A percentile compares a stretch with the other conserved stretches of the same genome.
Evolutionary conservation across 768 basidiomycete species (phyloP).

Genomic region (Trametes cubensis): DNA sequence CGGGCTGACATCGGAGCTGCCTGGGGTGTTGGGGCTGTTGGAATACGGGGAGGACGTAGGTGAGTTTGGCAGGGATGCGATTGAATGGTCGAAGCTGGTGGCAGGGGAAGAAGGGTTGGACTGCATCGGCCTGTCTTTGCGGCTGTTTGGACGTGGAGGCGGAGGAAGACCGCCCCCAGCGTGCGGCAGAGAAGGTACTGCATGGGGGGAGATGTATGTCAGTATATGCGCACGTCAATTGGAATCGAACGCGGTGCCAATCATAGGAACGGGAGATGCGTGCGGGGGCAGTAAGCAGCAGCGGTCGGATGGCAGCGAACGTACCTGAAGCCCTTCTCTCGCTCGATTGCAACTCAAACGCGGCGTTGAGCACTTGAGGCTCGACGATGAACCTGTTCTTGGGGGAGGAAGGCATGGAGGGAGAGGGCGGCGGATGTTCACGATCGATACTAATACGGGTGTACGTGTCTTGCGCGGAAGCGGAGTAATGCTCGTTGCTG

Average conservation of each 20-base stretch:
- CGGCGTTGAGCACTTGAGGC: conserved; percentile 25
- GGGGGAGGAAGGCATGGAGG: conserved; percentile 6
- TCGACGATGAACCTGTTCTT: conserved; percentile 23
- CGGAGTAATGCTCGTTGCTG: not conserved
- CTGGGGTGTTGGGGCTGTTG: conserved; percentile 14
- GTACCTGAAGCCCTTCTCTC: conserved; percentile 5
- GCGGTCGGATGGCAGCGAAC: not conserved
- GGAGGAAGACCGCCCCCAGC: conserved; percentile 27
- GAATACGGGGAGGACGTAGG: conserved; percentile 14
- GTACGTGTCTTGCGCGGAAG: not conserved
- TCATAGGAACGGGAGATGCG: not conserved
- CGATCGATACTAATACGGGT: conserved; percentile 11
- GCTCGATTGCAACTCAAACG: conserved; percentile 10
- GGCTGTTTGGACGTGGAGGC: conserved; percentile 30
- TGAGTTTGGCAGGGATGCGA: conserved; percentile 15
- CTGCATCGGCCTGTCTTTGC: conserved; percentile 11
- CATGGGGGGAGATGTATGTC: not conserved
- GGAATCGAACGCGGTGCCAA: too few relatives aligned
- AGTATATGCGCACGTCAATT: conserved; percentile 2
- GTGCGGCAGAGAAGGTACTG: conserved; percentile 1
- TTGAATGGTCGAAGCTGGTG: conserved; percentile 12
- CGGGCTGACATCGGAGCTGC: conserved; percentile 33
- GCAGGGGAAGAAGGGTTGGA: conserved; percentile 24
- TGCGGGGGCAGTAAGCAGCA: not conserved
- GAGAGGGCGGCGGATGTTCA: not conserved